Evolutionary conservation across 306 rosid genomes (phyloP).

Genomic region (Sicyos edulis): DNA sequence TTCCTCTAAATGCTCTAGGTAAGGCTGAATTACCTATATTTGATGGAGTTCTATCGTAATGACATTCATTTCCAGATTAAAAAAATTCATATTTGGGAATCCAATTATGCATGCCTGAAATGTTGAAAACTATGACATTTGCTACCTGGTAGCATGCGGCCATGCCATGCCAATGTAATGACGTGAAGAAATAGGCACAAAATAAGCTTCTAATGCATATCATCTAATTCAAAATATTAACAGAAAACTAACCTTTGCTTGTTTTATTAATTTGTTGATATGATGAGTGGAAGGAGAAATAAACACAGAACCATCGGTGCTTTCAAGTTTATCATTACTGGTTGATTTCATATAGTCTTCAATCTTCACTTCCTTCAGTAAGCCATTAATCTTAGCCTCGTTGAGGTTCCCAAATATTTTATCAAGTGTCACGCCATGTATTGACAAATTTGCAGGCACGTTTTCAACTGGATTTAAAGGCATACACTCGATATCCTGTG

Average conservation of each 20-base stretch:
- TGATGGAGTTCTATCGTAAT: neutral
- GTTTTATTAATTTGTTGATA: slow-evolving; percentile 41
- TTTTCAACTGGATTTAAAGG: slow-evolving; percentile 73
- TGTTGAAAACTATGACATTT: neutral
- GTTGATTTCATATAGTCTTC: slow-evolving; percentile 38
- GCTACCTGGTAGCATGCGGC: neutral
- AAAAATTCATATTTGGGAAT: neutral
- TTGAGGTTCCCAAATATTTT: slow-evolving; percentile 38
- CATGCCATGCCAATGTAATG: neutral
- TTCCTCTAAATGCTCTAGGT: slow-evolving; percentile 7
- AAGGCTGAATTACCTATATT: slow-evolving; percentile 9
- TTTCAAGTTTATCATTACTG: slow-evolving; percentile 36
- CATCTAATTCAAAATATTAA: slow-evolving; percentile 1
- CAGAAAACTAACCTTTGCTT: slow-evolving; percentile 41
- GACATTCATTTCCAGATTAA: neutral
- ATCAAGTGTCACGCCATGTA: slow-evolving; percentile 33
- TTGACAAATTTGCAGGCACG: slow-evolving; percentile 55
- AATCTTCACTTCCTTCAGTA: slow-evolving; percentile 39
- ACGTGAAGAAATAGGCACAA: slow-evolving; percentile 3
- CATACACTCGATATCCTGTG: slow-evolving; percentile 95
- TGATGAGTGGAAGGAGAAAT: slow-evolving; percentile 38
- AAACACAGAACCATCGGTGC: slow-evolving; percentile 31
- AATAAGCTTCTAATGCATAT: slow-evolving; percentile 1
- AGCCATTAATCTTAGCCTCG: slow-evolving; percentile 47
- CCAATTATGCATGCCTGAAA: slow-evolving; percentile 3